Evolutionary conservation across 2,329 filamentous ascomycete genomes (phyloP), one percentile per base, ranked within the genome.

Genomic region (Colletotrichum eleusines): DNA sequence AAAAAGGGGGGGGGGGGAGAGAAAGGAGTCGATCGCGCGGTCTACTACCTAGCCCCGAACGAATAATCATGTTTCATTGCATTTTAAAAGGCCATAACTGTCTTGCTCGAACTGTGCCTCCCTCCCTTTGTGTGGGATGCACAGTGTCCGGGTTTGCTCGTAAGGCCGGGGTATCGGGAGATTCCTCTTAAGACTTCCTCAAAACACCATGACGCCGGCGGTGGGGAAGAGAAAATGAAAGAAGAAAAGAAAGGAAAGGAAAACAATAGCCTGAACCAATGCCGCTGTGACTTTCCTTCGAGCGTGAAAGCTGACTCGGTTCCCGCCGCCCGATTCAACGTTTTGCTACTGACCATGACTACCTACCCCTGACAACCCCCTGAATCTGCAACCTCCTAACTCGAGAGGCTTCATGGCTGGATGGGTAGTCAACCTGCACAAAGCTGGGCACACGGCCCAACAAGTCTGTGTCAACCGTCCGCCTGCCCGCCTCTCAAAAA

Each of bases 141-240:
- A 16, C 42, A 20, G 11, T 40, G 48, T 23, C 44, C 20, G 20
- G n/a, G 28, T 7, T 31, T 11, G 26, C 40, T 50, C 55, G 14
- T 33, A 26, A 50, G 67, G 63, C 63, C 55, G 63, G 67, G 67
- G 67, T 70, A 70, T 67, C 67, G 60, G 55, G 55, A 57, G 18
- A 57, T 9, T 9, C 54, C 62, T 33, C 20, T n/a, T n/a, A n/a
- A 28, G 18, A 53, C 11, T 61, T 46, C 58, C 58, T 48, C 58
- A 28, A 60, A 66, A 69, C 67, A 48, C 67, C 67, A 40, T 55
- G n/a, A 48, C 51, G 46, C 58, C 63, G 54, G 28, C 26, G 7
- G 26, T 23, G 31, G 31, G 31, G 7, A 33, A 33, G 7, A 33
- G 7, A 33, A 33, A 33, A 33, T 3, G 31, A 26, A 50, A 60